Evolutionary conservation across 2,329 filamentous ascomycete genomes (phyloP).

Genomic region (Shiraia bambusicola): DNA sequence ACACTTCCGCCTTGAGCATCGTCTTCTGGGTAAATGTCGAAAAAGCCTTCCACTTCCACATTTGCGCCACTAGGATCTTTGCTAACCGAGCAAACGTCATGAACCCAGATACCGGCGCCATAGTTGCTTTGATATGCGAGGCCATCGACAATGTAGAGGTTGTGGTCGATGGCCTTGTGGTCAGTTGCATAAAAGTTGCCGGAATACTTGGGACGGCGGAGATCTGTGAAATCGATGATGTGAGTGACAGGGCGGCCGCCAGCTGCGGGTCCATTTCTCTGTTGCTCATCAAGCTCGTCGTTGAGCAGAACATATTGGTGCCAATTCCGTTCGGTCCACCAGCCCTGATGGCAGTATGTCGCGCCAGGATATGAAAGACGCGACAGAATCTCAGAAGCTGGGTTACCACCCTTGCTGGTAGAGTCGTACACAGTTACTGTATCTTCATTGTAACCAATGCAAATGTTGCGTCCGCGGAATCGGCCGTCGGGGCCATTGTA

Average conservation of each 20-base stretch:
- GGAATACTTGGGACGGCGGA: slow-evolving; percentile 42
- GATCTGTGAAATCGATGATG: slow-evolving; percentile 38
- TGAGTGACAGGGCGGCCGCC: slow-evolving; percentile 38
- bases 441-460: slow-evolving; percentile 59
- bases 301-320: slow-evolving; percentile 39
- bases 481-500: slow-evolving; percentile 54
- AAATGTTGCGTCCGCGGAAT: slow-evolving; percentile 55
- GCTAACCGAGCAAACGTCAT: slow-evolving; percentile 44
- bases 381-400: slow-evolving; percentile 59
- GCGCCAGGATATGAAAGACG: slow-evolving; percentile 57
- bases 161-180: slow-evolving; percentile 47
- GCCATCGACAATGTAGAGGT: slow-evolving; percentile 48
- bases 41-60: slow-evolving; percentile 46
- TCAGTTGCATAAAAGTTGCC: slow-evolving; percentile 45
- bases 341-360: slow-evolving; percentile 61
- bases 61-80: slow-evolving; percentile 41
- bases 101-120: slow-evolving; percentile 43
- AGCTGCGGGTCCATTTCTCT: slow-evolving; percentile 30
- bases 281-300: slow-evolving; percentile 38
- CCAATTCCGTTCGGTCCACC: slow-evolving; percentile 49
- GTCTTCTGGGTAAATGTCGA: slow-evolving; percentile 48
- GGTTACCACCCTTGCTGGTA: slow-evolving; percentile 54
- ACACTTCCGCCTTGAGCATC: slow-evolving; percentile 40
- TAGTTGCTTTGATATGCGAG: slow-evolving; percentile 48
- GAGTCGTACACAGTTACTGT: slow-evolving; percentile 56